These are phyloP conservation scores for Cryphonectria naterciae DNA, from an alignment of 2,329 filamentous ascomycete genomes.

Conservation along the genomic window DNA sequence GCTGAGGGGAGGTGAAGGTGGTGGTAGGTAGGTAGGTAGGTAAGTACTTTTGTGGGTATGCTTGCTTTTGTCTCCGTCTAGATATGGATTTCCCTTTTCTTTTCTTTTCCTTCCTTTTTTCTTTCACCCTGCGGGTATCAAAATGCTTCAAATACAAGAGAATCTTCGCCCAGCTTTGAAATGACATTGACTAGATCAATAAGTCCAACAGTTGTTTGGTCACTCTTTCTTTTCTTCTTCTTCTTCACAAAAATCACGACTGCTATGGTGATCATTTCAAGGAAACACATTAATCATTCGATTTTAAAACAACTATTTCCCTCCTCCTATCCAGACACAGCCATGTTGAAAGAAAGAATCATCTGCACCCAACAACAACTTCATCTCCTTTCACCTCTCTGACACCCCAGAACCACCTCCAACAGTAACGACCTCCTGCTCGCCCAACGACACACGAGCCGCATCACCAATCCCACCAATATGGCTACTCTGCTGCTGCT, in stretches of 20 bases:
- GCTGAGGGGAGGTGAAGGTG: slow-evolving; percentile 1
- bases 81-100: background rate
- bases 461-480: background rate
- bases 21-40: too few relatives aligned
- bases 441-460: background rate
- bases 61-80: background rate
- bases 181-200: too few relatives aligned
- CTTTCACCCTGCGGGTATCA: background rate
- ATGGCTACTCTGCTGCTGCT: background rate
- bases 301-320: too few relatives aligned
- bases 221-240: too few relatives aligned
- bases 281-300: too few relatives aligned
- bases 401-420: slow-evolving; percentile 10
- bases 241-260: too few relatives aligned
- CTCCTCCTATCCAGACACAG: background rate
- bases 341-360: background rate
- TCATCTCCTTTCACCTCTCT: background rate
- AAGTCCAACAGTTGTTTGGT: too few relatives aligned
- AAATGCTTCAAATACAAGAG: background rate
- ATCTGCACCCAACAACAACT: background rate
- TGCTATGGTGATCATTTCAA: background rate
- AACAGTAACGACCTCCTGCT: background rate
- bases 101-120: background rate
- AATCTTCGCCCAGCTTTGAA: too few relatives aligned
- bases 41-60: background rate